These are phyloP conservation scores for Drosera capensis DNA, from an alignment of 148 eudicot genomes.

Conservation along the genomic window DNA sequence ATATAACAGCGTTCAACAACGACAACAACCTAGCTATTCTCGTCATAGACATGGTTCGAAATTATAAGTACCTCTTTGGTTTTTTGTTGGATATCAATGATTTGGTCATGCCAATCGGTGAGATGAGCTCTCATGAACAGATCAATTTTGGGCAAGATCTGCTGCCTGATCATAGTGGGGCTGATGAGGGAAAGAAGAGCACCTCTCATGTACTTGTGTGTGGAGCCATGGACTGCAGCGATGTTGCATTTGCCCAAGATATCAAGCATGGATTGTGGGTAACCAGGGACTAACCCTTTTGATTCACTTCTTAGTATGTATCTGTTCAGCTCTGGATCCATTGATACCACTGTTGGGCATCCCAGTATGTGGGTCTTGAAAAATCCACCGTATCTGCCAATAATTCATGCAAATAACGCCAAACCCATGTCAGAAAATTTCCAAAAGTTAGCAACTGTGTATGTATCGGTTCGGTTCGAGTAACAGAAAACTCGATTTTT, in stretches of 20 bases:
- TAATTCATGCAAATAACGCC: too few species aligned
- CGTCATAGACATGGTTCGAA: too few species aligned
- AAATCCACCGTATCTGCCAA: slow-evolving; percentile 56
- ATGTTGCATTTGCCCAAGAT: slow-evolving; percentile 86
- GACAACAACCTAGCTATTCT: too few species aligned
- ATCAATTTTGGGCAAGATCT: slow-evolving; percentile 72
- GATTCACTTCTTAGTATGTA: slow-evolving; percentile 70
- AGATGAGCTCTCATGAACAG: slow-evolving; percentile 77
- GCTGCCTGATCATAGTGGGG: slow-evolving; percentile 62
- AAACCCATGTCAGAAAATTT: too few species aligned
- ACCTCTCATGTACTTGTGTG: slow-evolving; percentile 94
- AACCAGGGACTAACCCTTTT: slow-evolving; percentile 87
- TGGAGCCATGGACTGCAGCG: slow-evolving; percentile 93
- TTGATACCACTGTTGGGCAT: slow-evolving; percentile 84
- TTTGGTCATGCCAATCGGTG: slow-evolving; percentile 36
- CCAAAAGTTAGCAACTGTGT: too few species aligned
- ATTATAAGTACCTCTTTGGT: slow-evolving; percentile 98
- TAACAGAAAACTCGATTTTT: too few species aligned
- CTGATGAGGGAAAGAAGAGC: slow-evolving; percentile 67
- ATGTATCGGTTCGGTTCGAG: too few species aligned
- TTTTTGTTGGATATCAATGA: slow-evolving; percentile 80
- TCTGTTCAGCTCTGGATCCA: slow-evolving; percentile 80
- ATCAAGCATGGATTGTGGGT: slow-evolving; percentile 87
- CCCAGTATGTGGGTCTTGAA: slow-evolving; percentile 91
- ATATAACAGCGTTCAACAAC: slow-evolving; percentile 4